Conservation (phyloP, 2,329 filamentous ascomycete species). For the Penicillium hordei region DNA sequence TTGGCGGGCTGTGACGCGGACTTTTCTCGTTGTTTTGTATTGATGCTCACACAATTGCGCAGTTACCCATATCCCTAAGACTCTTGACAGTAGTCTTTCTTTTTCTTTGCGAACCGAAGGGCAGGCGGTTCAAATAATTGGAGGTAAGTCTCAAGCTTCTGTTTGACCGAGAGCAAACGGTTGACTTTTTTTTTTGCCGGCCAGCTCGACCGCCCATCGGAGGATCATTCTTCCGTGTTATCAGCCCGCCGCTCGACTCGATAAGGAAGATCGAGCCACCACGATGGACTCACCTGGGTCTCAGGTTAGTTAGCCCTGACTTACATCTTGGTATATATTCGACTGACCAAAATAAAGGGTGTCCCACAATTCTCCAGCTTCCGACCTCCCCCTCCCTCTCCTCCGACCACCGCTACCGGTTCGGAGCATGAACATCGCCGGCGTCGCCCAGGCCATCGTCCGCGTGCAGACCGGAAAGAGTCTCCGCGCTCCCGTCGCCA, state of each 20-base stretch:
- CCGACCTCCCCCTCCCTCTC: conserved; percentile 50
- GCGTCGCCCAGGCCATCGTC: conserved; percentile 20
- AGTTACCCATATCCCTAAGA: conserved; percentile 7
- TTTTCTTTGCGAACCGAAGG: neutral
- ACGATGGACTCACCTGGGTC: conserved; percentile 40
- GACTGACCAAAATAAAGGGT: conserved; percentile 27
- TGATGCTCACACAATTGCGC: conserved; percentile 6
- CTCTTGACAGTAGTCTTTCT: neutral
- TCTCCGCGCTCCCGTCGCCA: neutral
- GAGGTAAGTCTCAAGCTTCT: conserved; percentile 3
- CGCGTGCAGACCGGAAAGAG: neutral
- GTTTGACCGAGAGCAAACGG: neutral
- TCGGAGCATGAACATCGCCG: conserved; percentile 19
- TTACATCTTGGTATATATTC: neutral
- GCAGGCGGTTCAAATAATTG: neutral
- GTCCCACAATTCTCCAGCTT: conserved; percentile 77
- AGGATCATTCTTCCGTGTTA: conserved; percentile 29
- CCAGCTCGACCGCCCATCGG: conserved; percentile 19
- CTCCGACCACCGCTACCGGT: conserved; percentile 21
- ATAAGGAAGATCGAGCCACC: conserved; percentile 17
- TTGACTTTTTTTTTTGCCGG: conserved; percentile 37
- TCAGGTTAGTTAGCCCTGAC: conserved; percentile 31
- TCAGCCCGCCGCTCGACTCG: conserved; percentile 9
- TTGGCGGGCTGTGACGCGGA: conserved; percentile 5
- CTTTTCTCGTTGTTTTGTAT: neutral